phyloP scores from a whole-genome alignment of 805 yeast species.

The Candida krabiensis region DNA sequence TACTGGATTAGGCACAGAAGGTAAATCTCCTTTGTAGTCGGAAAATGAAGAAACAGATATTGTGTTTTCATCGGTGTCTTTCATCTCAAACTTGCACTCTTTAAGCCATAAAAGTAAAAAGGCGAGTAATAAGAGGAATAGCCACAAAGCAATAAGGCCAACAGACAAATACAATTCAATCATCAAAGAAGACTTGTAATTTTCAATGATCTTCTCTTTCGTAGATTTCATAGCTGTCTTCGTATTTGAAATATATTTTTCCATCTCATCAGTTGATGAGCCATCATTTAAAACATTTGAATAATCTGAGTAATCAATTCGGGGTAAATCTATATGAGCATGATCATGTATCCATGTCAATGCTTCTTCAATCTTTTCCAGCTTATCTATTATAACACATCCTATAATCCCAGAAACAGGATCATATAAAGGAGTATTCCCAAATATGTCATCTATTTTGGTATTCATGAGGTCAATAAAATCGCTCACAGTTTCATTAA shows the following conservation, averaged over 20 bases:
- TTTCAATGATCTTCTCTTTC: conserved; percentile 29
- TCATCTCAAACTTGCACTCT: too few species aligned
- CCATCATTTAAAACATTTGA: conserved; percentile 5
- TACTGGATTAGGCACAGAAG: too few species aligned
- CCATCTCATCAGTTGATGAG: conserved; percentile 6
- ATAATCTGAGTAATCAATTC: conserved; percentile 29
- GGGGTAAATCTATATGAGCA: conserved; percentile 59
- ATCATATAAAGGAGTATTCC: conserved; percentile 60
- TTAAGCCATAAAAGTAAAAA: conserved; percentile 15
- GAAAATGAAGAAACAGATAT: conserved; percentile 2
- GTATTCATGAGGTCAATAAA: conserved; percentile 61
- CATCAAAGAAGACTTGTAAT: conserved; percentile 37
- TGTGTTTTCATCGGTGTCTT: neutral
- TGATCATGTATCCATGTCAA: conserved; percentile 75
- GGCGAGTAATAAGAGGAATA: conserved; percentile 36
- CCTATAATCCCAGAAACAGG: conserved; percentile 70
- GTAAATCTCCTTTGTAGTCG: too few species aligned
- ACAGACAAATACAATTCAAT: conserved; percentile 49
- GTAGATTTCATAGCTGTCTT: conserved; percentile 26
- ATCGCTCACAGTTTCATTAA: conserved; percentile 59
- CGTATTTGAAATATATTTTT: conserved; percentile 18
- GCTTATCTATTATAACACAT: conserved; percentile 77
- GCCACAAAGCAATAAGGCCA: conserved; percentile 48
- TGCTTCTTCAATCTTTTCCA: conserved; percentile 65
- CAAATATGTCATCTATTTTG: conserved; percentile 60